Percentiles rank a stretch among this genome's conserved stretches.
phyloP scores from a whole-genome alignment of 2,329 filamentous ascomycete species.

The Penicillium sp. region DNA sequence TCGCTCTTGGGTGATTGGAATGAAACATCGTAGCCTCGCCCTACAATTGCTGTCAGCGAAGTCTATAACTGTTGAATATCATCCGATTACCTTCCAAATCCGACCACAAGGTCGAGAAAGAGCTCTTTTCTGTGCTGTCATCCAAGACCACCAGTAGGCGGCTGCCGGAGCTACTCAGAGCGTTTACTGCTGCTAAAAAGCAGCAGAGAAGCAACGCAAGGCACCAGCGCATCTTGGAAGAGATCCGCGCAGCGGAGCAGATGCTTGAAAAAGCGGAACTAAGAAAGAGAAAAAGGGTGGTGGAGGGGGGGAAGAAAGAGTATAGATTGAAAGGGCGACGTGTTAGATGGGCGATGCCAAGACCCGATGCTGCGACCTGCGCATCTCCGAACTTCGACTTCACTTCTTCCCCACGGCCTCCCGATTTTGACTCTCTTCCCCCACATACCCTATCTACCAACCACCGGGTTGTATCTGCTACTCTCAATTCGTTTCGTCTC shows the following conservation, averaged over 20 bases:
- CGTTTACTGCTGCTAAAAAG: constrained; percentile 52
- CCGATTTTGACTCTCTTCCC: constrained; percentile 19
- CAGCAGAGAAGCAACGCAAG: constrained; percentile 66
- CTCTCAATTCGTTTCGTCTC: constrained; percentile 2
- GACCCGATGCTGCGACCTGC: constrained; percentile 28
- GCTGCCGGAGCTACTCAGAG: constrained; percentile 72
- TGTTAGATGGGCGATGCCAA: constrained; percentile 42
- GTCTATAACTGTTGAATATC: not conserved
- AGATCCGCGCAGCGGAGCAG: constrained; percentile 34
- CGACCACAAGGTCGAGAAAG: constrained; percentile 70
- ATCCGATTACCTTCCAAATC: constrained; percentile 44
- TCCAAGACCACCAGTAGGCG: constrained; percentile 83
- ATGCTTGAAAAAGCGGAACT: constrained; percentile 14
- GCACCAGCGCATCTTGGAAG: constrained; percentile 66
- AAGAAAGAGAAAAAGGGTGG: constrained; percentile 14
- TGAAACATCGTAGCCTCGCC: constrained; percentile 72
- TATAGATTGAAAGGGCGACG: constrained; percentile 39
- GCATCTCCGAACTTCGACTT: constrained; percentile 30
- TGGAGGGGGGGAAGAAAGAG: constrained; percentile 15
- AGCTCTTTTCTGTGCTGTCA: constrained; percentile 70
- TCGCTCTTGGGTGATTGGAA: constrained; percentile 82
- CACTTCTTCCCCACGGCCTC: constrained; percentile 28
- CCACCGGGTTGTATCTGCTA: constrained; percentile 5
- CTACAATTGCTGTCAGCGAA: constrained; percentile 47
- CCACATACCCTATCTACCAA: constrained; percentile 5